These are phyloP conservation scores for Spathaspora passalidarum DNA, from an alignment of 805 yeast genomes.

Conservation along the genomic window DNA sequence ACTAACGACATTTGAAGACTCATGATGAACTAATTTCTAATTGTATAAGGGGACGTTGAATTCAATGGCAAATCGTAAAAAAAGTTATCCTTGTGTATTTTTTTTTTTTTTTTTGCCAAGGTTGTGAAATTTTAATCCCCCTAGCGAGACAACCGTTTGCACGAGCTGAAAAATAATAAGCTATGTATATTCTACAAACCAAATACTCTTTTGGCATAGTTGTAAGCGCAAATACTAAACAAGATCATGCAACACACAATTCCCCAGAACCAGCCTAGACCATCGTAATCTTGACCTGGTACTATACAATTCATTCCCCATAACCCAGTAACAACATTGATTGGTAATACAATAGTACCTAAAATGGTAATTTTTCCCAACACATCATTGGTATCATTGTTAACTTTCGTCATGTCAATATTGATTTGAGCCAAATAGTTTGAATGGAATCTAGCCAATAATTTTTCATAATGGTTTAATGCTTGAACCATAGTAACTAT, in stretches of 20 bases:
- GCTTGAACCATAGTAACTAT: slow-evolving; percentile 96
- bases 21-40: slow-evolving; percentile 23
- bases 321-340: slow-evolving; percentile 91
- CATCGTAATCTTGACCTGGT: slow-evolving; percentile 72
- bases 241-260: slow-evolving; percentile 32
- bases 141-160: background rate
- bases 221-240: slow-evolving; percentile 36
- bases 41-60: background rate
- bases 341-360: slow-evolving; percentile 93
- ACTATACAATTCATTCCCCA: slow-evolving; percentile 99
- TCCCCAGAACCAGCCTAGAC: slow-evolving; percentile 41
- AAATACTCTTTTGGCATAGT: slow-evolving; percentile 38
- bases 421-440: slow-evolving; percentile 95
- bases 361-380: slow-evolving; percentile 88
- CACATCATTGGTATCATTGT: slow-evolving; percentile 95
- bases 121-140: background rate
- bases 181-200: slow-evolving; percentile 24
- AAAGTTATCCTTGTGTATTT: no score
- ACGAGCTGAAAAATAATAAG: background rate
- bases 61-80: background rate
- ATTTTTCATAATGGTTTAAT: slow-evolving; percentile 89
- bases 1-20: slow-evolving; percentile 44
- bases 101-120: background rate
- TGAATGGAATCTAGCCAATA: slow-evolving; percentile 91
- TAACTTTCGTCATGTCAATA: slow-evolving; percentile 95